Percentiles rank a stretch among this genome's conserved stretches.
Conservation (phyloP, 2,329 filamentous ascomycete genomes). For the Alternaria sp. region DNA sequence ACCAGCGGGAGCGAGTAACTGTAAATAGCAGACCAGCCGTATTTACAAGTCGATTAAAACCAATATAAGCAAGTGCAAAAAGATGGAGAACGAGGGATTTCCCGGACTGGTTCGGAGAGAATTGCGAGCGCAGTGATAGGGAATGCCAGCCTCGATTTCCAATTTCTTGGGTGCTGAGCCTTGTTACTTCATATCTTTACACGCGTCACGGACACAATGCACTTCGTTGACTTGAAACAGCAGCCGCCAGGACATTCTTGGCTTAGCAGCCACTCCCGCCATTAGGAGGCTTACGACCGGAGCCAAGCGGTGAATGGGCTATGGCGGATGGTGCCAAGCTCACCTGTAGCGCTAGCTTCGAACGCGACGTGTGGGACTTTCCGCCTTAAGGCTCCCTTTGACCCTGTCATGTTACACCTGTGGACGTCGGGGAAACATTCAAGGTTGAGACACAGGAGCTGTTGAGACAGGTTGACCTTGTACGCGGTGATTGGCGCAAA, state of each 20-base stretch:
- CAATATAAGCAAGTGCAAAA: conserved; percentile 8
- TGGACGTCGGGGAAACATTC: neutral
- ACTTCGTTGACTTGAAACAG: conserved; percentile 5
- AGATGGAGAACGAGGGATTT: conserved; percentile 7
- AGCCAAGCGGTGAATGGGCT: conserved; percentile 2
- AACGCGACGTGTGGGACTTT: conserved; percentile 4
- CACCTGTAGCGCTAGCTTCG: conserved; percentile 2
- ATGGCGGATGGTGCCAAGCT: conserved; percentile 3
- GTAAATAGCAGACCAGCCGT: conserved; percentile 11
- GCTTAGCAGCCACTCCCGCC: conserved; percentile 7
- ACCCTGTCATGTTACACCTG: conserved; percentile 1
- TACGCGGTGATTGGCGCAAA: neutral
- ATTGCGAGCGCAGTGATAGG: conserved; percentile 5
- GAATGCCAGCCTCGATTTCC: conserved; percentile 5
- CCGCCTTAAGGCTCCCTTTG: neutral
- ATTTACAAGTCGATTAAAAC: conserved; percentile 8
- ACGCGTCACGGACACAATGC: conserved; percentile 1
- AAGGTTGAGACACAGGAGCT: neutral
- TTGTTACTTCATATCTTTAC: conserved; percentile 7
- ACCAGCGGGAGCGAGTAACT: neutral
- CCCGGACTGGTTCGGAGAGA: neutral
- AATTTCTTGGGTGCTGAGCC: neutral
- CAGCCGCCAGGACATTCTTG: conserved; percentile 8
- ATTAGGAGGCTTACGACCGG: conserved; percentile 3
- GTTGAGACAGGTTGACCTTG: neutral